Conservation (phyloP, 129 eudicot genomes). For the Helichrysum umbraculigerum region DNA sequence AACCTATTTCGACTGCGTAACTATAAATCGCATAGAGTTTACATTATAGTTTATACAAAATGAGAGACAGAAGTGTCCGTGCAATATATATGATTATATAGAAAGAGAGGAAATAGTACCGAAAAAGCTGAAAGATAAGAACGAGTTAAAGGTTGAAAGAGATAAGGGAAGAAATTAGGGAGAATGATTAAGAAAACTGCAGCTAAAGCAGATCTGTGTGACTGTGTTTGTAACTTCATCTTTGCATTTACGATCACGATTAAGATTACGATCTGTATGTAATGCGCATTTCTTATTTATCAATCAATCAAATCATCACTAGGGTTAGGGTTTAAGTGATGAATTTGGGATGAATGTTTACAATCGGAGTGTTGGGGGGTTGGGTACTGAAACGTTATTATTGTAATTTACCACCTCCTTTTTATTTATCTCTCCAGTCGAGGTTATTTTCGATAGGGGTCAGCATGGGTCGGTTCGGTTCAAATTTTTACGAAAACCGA, state of each 20-base stretch:
- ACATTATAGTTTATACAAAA: background rate
- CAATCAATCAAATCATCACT: too few relatives aligned
- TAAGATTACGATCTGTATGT: too few relatives aligned
- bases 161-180: slow-evolving; percentile 62
- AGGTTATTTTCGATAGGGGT: too few relatives aligned
- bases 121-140: slow-evolving; percentile 61
- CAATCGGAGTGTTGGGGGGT: too few relatives aligned
- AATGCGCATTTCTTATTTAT: too few relatives aligned
- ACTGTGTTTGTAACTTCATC: slow-evolving; percentile 40
- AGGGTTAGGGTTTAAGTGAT: too few relatives aligned
- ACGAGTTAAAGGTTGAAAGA: slow-evolving; percentile 58
- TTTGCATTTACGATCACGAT: background rate
- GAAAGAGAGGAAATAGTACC: slow-evolving; percentile 23
- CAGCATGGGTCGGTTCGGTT: too few relatives aligned
- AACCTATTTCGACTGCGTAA: background rate
- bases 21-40: background rate
- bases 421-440: too few relatives aligned
- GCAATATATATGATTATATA: background rate
- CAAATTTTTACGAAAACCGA: too few relatives aligned
- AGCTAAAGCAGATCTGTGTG: slow-evolving; percentile 35
- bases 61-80: background rate
- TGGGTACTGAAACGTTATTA: too few relatives aligned
- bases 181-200: slow-evolving; percentile 45
- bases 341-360: too few relatives aligned
- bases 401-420: too few relatives aligned